A percentile compares a stretch with the other conserved stretches of the same genome.
These are phyloP conservation scores for Beauveria australis DNA, from an alignment of 2,329 filamentous ascomycete species.

Conservation along the genomic window DNA sequence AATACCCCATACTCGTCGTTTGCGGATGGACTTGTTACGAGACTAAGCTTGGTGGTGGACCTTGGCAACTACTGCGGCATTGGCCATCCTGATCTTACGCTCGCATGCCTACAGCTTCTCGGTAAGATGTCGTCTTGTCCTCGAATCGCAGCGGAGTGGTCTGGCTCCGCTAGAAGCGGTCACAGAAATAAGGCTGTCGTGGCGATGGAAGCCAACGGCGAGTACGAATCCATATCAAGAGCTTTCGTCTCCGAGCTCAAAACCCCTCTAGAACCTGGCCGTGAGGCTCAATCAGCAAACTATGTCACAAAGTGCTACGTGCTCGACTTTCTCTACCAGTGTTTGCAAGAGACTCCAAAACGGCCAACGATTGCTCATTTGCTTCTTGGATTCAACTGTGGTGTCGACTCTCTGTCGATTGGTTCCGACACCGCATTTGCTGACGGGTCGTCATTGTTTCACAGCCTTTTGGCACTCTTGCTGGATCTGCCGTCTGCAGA, in stretches of 20 bases:
- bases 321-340: slow-evolving; percentile 76
- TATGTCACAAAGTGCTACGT: slow-evolving; percentile 80
- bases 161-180: slow-evolving; percentile 50
- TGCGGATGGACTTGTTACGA: slow-evolving; percentile 81
- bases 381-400: slow-evolving; percentile 78
- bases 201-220: slow-evolving; percentile 73
- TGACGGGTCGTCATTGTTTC: slow-evolving; percentile 68
- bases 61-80: slow-evolving; percentile 82
- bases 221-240: slow-evolving; percentile 70
- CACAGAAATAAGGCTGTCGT: slow-evolving; percentile 80
- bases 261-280: slow-evolving; percentile 62
- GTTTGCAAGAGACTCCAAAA: slow-evolving; percentile 64
- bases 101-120: slow-evolving; percentile 72
- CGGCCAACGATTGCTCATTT: slow-evolving; percentile 85
- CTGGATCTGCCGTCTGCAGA: slow-evolving; percentile 59
- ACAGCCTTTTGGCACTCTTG: slow-evolving; percentile 66
- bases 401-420: slow-evolving; percentile 60
- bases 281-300: slow-evolving; percentile 58
- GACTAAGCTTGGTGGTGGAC: slow-evolving; percentile 70
- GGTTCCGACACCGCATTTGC: slow-evolving; percentile 63
- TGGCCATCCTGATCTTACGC: slow-evolving; percentile 69
- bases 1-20: slow-evolving; percentile 72
- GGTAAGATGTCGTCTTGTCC: slow-evolving; percentile 80
- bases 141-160: slow-evolving; percentile 66
- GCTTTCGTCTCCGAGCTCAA: slow-evolving; percentile 63